Conservation (phyloP, 169 alveolate species). For the Plasmodium cynomolgi region DNA sequence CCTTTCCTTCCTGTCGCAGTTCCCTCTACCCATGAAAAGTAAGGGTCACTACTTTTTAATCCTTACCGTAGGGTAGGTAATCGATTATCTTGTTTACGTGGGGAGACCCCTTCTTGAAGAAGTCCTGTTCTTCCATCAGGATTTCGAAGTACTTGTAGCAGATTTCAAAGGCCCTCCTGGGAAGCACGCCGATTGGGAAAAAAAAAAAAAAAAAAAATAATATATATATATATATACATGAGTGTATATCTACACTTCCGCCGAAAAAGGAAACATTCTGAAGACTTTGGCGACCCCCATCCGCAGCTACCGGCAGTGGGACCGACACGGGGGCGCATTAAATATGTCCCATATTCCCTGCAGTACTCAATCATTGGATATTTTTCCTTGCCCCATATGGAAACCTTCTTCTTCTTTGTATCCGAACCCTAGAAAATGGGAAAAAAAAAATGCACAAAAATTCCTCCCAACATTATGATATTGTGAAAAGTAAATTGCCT, state of each 20-base stretch:
- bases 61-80: conserved; percentile 52
- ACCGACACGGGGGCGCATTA: background rate
- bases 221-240: no score
- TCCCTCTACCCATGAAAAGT: background rate
- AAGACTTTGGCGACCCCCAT: background rate
- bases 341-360: background rate
- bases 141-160: conserved; percentile 66
- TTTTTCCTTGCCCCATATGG: conserved; percentile 71
- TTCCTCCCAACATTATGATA: background rate
- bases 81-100: conserved; percentile 64
- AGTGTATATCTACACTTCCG: background rate
- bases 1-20: background rate
- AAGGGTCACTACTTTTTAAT: background rate
- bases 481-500: background rate
- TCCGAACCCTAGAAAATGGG: conserved; percentile 34
- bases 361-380: conserved; percentile 65
- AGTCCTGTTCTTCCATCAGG: conserved; percentile 76
- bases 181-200: background rate
- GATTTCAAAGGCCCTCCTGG: conserved; percentile 76
- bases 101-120: conserved; percentile 63
- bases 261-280: background rate
- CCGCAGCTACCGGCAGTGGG: no score
- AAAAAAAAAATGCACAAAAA: background rate
- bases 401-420: conserved; percentile 37
- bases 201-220: background rate